Conservation (phyloP, 2,329 filamentous ascomycete genomes). For the Scorias spongiosa region DNA sequence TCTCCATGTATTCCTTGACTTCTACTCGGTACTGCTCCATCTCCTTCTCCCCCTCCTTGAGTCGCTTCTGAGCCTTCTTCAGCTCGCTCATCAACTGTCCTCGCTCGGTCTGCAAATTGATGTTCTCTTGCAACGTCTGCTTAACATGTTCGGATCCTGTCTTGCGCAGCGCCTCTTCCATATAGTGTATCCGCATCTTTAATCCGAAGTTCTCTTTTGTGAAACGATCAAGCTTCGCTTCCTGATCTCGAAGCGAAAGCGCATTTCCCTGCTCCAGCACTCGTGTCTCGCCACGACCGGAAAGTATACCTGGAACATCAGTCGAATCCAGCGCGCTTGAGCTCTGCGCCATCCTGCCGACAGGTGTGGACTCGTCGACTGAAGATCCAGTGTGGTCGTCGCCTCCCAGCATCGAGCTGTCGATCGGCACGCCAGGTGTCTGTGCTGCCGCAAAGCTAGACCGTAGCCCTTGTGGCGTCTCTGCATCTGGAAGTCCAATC, state of each 20-base stretch:
- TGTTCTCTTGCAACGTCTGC: conserved; percentile 81
- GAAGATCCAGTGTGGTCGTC: conserved; percentile 46
- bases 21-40: conserved; percentile 72
- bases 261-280: conserved; percentile 76
- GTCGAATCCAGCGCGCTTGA: conserved; percentile 68
- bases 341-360: conserved; percentile 41
- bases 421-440: conserved; percentile 62
- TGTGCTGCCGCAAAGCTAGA: conserved; percentile 43
- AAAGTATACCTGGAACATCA: conserved; percentile 55
- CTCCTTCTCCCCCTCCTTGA: conserved; percentile 70
- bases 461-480: conserved; percentile 53
- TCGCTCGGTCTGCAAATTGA: conserved; percentile 85
- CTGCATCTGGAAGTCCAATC: conserved; percentile 34
- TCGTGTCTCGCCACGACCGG: conserved; percentile 42
- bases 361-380: conserved; percentile 52
- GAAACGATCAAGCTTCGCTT: conserved; percentile 82
- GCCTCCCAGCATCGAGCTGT: conserved; percentile 51
- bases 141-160: conserved; percentile 82
- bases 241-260: conserved; percentile 82
- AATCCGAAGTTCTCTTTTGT: conserved; percentile 97
- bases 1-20: conserved; percentile 68
- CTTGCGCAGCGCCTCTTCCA: conserved; percentile 80
- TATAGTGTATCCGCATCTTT: conserved; percentile 92
- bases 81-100: conserved; percentile 82
- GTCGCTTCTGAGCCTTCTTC: conserved; percentile 68